Evolutionary conservation across 768 basidiomycete species (phyloP).

Genomic region (Mycena floridula): DNA sequence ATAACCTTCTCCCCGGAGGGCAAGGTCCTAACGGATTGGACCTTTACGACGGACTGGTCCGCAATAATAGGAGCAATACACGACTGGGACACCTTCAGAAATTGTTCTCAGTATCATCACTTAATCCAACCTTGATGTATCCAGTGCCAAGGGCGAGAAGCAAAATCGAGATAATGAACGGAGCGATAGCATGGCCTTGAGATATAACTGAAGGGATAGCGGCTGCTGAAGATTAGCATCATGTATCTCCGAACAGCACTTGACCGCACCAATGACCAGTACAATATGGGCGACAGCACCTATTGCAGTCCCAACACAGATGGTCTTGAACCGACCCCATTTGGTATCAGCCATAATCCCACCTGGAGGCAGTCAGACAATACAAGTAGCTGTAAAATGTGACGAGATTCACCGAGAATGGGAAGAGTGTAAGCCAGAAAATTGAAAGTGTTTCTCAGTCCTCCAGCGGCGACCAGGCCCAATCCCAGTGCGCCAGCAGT

Average conservation of each 20-base stretch:
- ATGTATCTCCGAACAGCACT: not conserved
- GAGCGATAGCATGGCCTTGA: conserved; percentile 11
- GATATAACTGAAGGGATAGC: conserved; percentile 13
- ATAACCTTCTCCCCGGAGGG: conserved; percentile 24
- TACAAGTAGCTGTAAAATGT: not conserved
- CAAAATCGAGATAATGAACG: conserved; percentile 22
- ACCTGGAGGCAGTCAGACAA: conserved; percentile 19
- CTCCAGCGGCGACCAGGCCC: conserved; percentile 19
- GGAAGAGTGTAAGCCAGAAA: conserved; percentile 23
- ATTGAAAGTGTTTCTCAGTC: conserved; percentile 18
- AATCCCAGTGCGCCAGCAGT: conserved; percentile 21
- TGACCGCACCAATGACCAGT: conserved; percentile 6
- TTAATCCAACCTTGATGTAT: no score
- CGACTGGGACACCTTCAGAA: no score
- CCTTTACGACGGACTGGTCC: conserved; percentile 22
- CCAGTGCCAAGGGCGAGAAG: conserved; percentile 18
- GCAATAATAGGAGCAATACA: conserved; percentile 31
- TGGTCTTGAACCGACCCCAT: conserved; percentile 35
- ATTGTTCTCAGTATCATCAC: no score
- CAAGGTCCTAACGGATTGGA: conserved; percentile 13
- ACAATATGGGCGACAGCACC: conserved; percentile 12
- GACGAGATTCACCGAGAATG: conserved; percentile 11
- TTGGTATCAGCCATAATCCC: conserved; percentile 32
- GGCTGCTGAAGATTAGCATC: not conserved
- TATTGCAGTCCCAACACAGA: no score